Conservation (phyloP, 306 rosid species). For the Amphicarpaea edgeworthii region DNA sequence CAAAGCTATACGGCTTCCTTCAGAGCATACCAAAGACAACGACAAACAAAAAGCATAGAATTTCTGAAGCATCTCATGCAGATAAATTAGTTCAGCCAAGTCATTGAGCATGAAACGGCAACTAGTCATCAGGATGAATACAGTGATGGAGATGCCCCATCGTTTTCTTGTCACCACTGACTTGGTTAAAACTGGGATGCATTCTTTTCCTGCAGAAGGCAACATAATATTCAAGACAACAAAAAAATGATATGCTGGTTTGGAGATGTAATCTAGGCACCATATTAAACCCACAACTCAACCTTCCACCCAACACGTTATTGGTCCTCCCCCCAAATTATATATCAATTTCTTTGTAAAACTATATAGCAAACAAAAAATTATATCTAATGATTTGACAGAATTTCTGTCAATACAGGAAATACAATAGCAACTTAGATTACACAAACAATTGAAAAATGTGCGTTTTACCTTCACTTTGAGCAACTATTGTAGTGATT, state of each 20-base stretch:
- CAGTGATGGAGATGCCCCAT: constrained; percentile 64
- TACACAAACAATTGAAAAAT: not conserved
- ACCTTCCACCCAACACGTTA: not conserved
- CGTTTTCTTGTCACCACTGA: constrained; percentile 74
- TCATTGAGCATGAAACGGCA: no score
- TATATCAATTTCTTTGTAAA: not conserved
- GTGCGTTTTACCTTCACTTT: not conserved
- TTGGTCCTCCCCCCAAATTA: not conserved
- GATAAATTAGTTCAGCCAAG: not conserved
- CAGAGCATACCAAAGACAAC: not conserved
- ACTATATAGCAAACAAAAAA: not conserved
- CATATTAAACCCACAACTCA: constrained; percentile 1
- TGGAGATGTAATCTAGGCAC: constrained; percentile 1
- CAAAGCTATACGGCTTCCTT: constrained; percentile 1
- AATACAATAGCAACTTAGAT: not conserved
- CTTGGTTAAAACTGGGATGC: constrained; percentile 58
- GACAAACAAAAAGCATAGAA: not conserved
- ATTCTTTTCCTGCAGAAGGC: constrained; percentile 54
- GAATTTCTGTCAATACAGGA: not conserved
- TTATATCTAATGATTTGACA: not conserved
- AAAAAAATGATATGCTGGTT: not conserved
- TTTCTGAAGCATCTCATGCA: constrained; percentile 26
- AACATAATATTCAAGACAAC: not conserved
- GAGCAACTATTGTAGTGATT: constrained; percentile 31
- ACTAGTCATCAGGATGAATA: constrained; percentile 41